These are phyloP conservation scores for Tarenaya hassleriana DNA, from an alignment of 345 rosid species.

Conservation along the genomic window DNA sequence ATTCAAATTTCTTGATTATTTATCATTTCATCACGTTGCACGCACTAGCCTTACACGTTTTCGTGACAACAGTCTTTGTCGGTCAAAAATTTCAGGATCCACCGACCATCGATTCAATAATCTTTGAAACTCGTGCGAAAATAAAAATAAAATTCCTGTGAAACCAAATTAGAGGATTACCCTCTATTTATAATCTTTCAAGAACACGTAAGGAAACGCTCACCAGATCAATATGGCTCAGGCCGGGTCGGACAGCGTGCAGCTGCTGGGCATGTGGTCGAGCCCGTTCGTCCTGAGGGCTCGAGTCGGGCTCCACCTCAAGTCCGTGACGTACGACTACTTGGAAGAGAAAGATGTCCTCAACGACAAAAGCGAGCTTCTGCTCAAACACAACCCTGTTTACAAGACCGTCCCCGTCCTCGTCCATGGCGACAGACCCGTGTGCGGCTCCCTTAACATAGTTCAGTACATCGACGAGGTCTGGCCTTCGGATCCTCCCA, in stretches of 20 bases:
- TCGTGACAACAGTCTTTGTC: too few relatives aligned
- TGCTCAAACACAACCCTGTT: slow-evolving; percentile 62
- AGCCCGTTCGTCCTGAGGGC: slow-evolving; percentile 29
- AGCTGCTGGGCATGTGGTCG: slow-evolving; percentile 25
- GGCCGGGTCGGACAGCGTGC: slow-evolving; percentile 16
- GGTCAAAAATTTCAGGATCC: too few relatives aligned
- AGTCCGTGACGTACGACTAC: slow-evolving; percentile 26
- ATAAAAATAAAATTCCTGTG: too few relatives aligned
- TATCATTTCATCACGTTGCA: too few relatives aligned
- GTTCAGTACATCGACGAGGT: slow-evolving; percentile 65
- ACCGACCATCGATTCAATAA: too few relatives aligned
- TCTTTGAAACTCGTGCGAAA: too few relatives aligned
- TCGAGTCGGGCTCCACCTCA: slow-evolving; percentile 27
- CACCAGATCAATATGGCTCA: too few relatives aligned
- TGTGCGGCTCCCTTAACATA: slow-evolving; percentile 65
- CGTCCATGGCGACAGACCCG: slow-evolving; percentile 44
- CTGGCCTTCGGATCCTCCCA: slow-evolving; percentile 51
- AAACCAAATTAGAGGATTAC: too few relatives aligned
- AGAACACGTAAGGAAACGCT: too few relatives aligned
- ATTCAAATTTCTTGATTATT: too few relatives aligned
- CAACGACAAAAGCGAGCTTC: slow-evolving; percentile 52
- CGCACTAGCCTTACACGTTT: too few relatives aligned
- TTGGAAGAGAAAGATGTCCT: slow-evolving; percentile 22
- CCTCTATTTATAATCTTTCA: too few relatives aligned
- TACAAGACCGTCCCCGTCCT: slow-evolving; percentile 82